Conservation (phyloP, 306 rosid species). For the Oxytropis ochrocephala region DNA sequence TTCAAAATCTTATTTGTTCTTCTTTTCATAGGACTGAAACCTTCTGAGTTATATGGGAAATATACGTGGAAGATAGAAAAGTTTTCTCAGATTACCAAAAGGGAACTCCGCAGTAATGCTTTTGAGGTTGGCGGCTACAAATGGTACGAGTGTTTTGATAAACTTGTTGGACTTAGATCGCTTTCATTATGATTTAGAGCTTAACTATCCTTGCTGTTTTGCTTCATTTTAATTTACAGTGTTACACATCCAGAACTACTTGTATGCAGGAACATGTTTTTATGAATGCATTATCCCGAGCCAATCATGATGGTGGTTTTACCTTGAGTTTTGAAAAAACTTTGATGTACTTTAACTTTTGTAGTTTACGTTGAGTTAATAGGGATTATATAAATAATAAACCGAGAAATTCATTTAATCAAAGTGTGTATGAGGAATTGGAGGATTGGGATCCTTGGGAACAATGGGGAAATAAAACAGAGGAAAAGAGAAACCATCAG, state of each 20-base stretch:
- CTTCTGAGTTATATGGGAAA: constrained; percentile 78
- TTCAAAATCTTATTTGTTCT: not conserved
- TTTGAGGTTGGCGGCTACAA: constrained; percentile 98
- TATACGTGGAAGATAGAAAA: constrained; percentile 98
- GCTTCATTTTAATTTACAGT: not conserved
- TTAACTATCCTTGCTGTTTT: not conserved
- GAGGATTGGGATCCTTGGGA: not conserved
- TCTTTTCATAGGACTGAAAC: constrained; percentile 67
- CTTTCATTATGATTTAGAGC: not conserved
- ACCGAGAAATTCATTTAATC: not conserved
- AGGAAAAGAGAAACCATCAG: not conserved
- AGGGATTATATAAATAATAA: not conserved
- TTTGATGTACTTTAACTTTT: not conserved
- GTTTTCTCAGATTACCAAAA: constrained; percentile 90
- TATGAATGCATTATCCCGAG: constrained; percentile 10
- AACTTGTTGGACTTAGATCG: not conserved
- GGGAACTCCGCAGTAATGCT: constrained; percentile 93
- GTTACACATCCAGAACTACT: not conserved
- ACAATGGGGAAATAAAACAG: not conserved
- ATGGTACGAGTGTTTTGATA: constrained; percentile 54
- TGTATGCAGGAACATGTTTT: constrained; percentile 8
- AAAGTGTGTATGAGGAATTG: not conserved
- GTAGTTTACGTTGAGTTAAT: not conserved
- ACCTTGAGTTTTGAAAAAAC: constrained; percentile 4
- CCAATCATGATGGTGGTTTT: not conserved